phyloP scores from a whole-genome alignment of 139 green algal genomes.

The Tetradesmus obliquus region DNA sequence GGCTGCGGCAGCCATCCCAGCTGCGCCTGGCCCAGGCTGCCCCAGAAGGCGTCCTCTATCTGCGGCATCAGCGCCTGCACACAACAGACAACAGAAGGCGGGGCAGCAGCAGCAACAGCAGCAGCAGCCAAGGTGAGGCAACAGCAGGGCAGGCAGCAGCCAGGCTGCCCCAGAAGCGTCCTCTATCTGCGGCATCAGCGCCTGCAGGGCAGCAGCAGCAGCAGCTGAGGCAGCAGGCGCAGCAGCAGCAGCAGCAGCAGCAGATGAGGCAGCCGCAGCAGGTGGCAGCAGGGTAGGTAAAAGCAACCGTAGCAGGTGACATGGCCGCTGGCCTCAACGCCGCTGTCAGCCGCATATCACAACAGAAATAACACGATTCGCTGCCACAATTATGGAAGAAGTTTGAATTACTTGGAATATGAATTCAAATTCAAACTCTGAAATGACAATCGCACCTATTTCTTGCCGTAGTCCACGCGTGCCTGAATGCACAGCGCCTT shows the following conservation, averaged over 20 bases:
- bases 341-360: no score
- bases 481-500: constrained; percentile 1
- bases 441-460: neutral
- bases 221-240: no score
- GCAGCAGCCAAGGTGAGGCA: neutral
- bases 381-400: no score
- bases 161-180: neutral
- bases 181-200: constrained; percentile 31
- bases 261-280: no score
- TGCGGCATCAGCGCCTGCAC: constrained; percentile 28
- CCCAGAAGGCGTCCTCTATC: constrained; percentile 12
- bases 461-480: neutral
- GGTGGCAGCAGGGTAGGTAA: no score
- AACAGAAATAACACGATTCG: no score
- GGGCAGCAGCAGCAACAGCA: no score
- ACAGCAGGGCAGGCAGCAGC: neutral
- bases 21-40: neutral
- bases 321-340: no score
- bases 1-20: constrained; percentile 26
- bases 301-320: no score
- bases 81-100: neutral
- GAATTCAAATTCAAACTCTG: neutral
- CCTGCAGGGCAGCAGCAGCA: neutral
- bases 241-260: no score
- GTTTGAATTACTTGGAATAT: no score